Evolutionary conservation across 805 yeast species (phyloP).

Genomic region (Suhomyces sp.): DNA sequence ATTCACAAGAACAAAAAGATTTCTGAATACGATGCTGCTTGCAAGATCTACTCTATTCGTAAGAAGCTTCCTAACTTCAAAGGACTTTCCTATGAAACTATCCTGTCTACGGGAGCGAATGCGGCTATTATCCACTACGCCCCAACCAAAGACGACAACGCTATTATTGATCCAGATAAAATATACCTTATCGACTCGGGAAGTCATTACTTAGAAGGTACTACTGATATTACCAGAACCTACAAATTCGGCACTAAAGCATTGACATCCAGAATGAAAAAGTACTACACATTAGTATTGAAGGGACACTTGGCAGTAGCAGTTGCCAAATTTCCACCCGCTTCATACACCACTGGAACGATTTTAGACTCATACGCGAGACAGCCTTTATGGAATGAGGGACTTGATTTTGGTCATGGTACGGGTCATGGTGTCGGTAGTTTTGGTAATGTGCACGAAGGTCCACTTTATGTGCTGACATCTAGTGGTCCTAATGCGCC

Average conservation of each 20-base stretch:
- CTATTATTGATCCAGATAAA: slow-evolving; percentile 61
- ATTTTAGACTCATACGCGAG: slow-evolving; percentile 81
- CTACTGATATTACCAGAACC: slow-evolving; percentile 94
- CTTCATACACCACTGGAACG: slow-evolving; percentile 61
- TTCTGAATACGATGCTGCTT: slow-evolving; percentile 66
- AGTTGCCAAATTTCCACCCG: slow-evolving; percentile 67
- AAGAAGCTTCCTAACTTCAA: slow-evolving; percentile 51
- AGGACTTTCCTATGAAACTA: slow-evolving; percentile 74
- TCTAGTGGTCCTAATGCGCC: slow-evolving; percentile 50
- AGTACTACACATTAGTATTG: slow-evolving; percentile 77
- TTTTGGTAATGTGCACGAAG: slow-evolving; percentile 89
- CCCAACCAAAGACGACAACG: slow-evolving; percentile 57
- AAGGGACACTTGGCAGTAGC: slow-evolving; percentile 92
- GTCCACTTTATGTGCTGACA: slow-evolving; percentile 80
- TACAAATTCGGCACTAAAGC: slow-evolving; percentile 52
- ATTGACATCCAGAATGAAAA: slow-evolving; percentile 46
- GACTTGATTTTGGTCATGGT: slow-evolving; percentile 88
- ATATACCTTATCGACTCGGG: slow-evolving; percentile 87
- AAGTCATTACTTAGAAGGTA: slow-evolving; percentile 88
- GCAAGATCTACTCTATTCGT: slow-evolving; percentile 56
- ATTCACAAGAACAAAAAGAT: slow-evolving; percentile 38
- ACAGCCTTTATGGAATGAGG: slow-evolving; percentile 75
- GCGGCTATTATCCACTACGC: slow-evolving; percentile 75
- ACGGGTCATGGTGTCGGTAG: slow-evolving; percentile 98
- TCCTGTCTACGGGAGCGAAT: slow-evolving; percentile 73